A percentile compares a stretch with the other conserved stretches of the same genome.
These are phyloP conservation scores for Castanea crenata DNA, from an alignment of 306 rosid genomes.

Conservation along the genomic window DNA sequence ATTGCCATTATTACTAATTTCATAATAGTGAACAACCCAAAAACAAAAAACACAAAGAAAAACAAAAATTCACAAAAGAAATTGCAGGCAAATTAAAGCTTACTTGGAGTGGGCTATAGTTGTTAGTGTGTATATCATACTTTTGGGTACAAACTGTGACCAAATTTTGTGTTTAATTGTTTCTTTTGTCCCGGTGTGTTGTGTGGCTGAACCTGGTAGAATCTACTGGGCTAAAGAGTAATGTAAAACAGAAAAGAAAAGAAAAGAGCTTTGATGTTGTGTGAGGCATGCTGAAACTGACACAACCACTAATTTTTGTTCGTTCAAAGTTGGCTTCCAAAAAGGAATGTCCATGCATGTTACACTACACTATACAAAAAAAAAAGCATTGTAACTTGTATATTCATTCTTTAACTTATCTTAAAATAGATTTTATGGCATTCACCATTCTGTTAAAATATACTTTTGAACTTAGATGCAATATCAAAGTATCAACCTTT, in stretches of 20 bases:
- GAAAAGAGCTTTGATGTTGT: constrained; percentile 36
- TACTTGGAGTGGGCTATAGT: too few species aligned
- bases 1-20: constrained; percentile 9
- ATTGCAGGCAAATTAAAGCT: too few species aligned
- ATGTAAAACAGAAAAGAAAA: constrained; percentile 9
- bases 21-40: not conserved
- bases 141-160: not conserved
- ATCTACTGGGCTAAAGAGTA: constrained; percentile 42
- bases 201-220: constrained; percentile 7
- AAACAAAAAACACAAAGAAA: not conserved
- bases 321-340: constrained; percentile 36
- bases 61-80: too few species aligned
- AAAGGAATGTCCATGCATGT: constrained; percentile 34
- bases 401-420: constrained; percentile 12
- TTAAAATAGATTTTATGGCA: not conserved
- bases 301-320: constrained; percentile 72
- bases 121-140: too few species aligned
- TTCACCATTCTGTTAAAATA: not conserved
- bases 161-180: not conserved
- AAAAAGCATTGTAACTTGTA: constrained; percentile 31
- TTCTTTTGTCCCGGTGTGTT: constrained; percentile 25
- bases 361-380: not conserved
- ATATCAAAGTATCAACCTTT: not conserved
- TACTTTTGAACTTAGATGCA: not conserved
- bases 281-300: constrained; percentile 65